These are phyloP conservation scores for Lepiota venenata DNA, from an alignment of 768 basidiomycete genomes.

Conservation along the genomic window DNA sequence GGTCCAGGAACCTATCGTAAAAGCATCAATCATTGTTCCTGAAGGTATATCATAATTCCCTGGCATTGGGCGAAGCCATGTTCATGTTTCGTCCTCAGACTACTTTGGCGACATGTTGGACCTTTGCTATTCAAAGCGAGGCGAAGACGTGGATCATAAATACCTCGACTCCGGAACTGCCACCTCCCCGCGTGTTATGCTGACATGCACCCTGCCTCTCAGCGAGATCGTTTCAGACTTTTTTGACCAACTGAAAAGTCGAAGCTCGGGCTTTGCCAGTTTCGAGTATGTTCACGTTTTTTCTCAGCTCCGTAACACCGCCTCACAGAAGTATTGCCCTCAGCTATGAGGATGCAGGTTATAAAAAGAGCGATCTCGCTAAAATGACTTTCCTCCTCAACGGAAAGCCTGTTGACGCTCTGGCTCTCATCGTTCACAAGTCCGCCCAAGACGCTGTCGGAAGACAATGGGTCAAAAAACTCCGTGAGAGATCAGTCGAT, in stretches of 20 bases:
- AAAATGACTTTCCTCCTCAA: conserved; percentile 96
- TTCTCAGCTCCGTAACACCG: not conserved
- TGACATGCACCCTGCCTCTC: conserved; percentile 83
- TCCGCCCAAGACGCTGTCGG: conserved; percentile 75
- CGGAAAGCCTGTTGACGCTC: conserved; percentile 85
- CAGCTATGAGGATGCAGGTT: conserved; percentile 95
- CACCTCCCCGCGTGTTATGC: conserved; percentile 63
- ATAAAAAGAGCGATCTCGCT: conserved; percentile 72
- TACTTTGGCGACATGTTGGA: conserved; percentile 98
- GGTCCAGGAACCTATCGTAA: conserved; percentile 91
- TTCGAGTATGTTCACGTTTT: conserved; percentile 65
- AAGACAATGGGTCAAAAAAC: conserved; percentile 85
- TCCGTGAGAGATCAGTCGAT: conserved; percentile 55
- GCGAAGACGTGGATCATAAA: conserved; percentile 76
- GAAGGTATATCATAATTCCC: conserved; percentile 50
- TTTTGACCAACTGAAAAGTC: conserved; percentile 91
- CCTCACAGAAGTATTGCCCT: conserved; percentile 5
- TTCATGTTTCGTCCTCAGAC: conserved; percentile 39
- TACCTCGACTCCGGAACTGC: conserved; percentile 67
- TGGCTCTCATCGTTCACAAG: conserved; percentile 88
- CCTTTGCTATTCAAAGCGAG: conserved; percentile 83
- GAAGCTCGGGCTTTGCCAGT: conserved; percentile 88
- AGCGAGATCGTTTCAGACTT: conserved; percentile 94
- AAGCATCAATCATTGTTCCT: conserved; percentile 91
- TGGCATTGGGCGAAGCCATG: not conserved